Percentiles rank a stretch among this genome's conserved stretches.
Conservation (phyloP, 805 yeast genomes). For the Ogataea nitratoaversa region DNA sequence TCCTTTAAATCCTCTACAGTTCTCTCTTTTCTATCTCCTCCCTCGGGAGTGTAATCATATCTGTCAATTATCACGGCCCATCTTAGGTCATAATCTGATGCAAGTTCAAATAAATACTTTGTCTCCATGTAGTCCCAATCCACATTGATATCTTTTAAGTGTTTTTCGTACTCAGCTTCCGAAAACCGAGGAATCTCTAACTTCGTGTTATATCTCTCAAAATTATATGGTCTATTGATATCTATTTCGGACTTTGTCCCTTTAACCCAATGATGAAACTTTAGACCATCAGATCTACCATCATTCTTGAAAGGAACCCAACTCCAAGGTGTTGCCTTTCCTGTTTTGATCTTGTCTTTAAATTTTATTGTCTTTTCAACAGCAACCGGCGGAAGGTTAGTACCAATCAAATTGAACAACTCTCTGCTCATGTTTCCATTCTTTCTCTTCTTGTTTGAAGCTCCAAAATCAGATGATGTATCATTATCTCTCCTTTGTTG, state of each 20-base stretch:
- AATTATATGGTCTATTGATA: slow-evolving; percentile 47
- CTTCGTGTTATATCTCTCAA: slow-evolving; percentile 68
- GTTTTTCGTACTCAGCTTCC: slow-evolving; percentile 53
- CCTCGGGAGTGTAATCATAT: slow-evolving; percentile 35
- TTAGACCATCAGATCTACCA: slow-evolving; percentile 46
- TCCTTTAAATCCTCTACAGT: slow-evolving; percentile 82
- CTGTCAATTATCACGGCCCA: slow-evolving; percentile 70
- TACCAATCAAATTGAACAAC: slow-evolving; percentile 81
- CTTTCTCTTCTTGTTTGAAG: slow-evolving; percentile 33
- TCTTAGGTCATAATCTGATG: slow-evolving; percentile 53
- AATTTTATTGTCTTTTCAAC: slow-evolving; percentile 48
- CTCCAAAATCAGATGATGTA: slow-evolving; percentile 17
- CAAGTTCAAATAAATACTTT: slow-evolving; percentile 67
- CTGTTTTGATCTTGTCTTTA: slow-evolving; percentile 58
- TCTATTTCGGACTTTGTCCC: slow-evolving; percentile 43
- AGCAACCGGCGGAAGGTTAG: slow-evolving; percentile 83
- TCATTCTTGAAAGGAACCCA: slow-evolving; percentile 55
- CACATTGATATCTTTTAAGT: slow-evolving; percentile 29
- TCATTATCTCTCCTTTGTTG: slow-evolving; percentile 28
- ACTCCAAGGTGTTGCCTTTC: slow-evolving; percentile 81
- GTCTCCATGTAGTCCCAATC: slow-evolving; percentile 81
- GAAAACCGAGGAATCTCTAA: slow-evolving; percentile 67
- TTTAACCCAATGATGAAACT: slow-evolving; percentile 81
- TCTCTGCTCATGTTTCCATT: slow-evolving; percentile 80
- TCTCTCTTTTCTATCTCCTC: slow-evolving; percentile 9